phyloP scores from a whole-genome alignment of 2,329 filamentous ascomycete species.

The Sordariomycetes sp. region DNA sequence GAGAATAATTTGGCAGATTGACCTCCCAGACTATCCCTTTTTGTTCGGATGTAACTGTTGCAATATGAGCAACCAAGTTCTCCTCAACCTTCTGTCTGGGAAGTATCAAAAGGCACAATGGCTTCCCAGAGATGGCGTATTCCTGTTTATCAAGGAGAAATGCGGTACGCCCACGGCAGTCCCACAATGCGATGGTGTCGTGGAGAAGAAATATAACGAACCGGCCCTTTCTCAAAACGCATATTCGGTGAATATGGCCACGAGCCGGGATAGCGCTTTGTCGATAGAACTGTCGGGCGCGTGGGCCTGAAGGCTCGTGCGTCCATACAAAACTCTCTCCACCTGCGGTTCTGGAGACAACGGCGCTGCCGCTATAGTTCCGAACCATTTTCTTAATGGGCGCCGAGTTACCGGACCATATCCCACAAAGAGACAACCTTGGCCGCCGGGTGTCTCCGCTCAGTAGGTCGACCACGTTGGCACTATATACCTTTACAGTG shows the following conservation, averaged over 20 bases:
- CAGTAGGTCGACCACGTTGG: conserved; percentile 66
- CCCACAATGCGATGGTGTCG: conserved; percentile 62
- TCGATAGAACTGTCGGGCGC: conserved; percentile 37
- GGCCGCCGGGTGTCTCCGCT: conserved; percentile 51
- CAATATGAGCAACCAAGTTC: conserved; percentile 53
- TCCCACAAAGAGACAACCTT: conserved; percentile 47
- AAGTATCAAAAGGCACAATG: conserved; percentile 66
- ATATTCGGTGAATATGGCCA: conserved; percentile 68
- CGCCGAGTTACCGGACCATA: conserved; percentile 75
- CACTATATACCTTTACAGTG: conserved; percentile 68
- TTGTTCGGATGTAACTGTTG: conserved; percentile 69
- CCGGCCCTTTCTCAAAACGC: conserved; percentile 61
- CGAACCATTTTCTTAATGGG: conserved; percentile 77
- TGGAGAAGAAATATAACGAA: conserved; percentile 74
- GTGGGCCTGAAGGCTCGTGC: background rate
- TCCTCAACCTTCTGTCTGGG: conserved; percentile 46
- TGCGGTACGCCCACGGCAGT: conserved; percentile 50
- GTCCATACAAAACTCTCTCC: conserved; percentile 79
- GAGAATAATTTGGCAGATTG: conserved; percentile 36
- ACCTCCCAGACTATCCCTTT: conserved; percentile 75
- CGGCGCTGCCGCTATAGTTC: conserved; percentile 65
- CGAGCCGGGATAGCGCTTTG: conserved; percentile 55
- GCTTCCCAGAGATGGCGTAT: conserved; percentile 43
- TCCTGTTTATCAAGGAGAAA: conserved; percentile 39
- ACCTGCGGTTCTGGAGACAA: conserved; percentile 67